These are phyloP conservation scores for Penicillium sp. DNA, from an alignment of 2,329 filamentous ascomycete species.

Conservation along the genomic window DNA sequence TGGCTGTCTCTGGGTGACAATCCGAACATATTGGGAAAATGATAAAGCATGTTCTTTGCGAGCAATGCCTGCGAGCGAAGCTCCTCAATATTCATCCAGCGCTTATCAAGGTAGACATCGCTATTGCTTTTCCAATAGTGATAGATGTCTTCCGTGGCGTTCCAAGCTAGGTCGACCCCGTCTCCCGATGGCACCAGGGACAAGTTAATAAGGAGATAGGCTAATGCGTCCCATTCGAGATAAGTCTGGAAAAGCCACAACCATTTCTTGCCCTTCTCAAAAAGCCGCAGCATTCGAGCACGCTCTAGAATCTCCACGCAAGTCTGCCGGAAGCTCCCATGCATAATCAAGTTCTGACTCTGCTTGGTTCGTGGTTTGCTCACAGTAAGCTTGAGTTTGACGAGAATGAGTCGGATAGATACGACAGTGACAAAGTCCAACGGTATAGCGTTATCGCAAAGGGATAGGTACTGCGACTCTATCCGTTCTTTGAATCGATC, in stretches of 20 bases:
- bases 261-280: slow-evolving; percentile 17
- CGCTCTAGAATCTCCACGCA: slow-evolving; percentile 21
- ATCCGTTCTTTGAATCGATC: slow-evolving; percentile 15
- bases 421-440: slow-evolving; percentile 15
- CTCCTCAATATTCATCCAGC: slow-evolving; percentile 17
- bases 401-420: slow-evolving; percentile 15
- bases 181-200: slow-evolving; percentile 5
- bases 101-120: neutral
- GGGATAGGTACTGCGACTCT: slow-evolving; percentile 15
- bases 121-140: slow-evolving; percentile 12
- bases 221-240: slow-evolving; percentile 22
- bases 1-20: too few species aligned
- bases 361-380: slow-evolving; percentile 8
- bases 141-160: slow-evolving; percentile 11
- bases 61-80: slow-evolving; percentile 10
- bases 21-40: too few species aligned
- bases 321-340: slow-evolving; percentile 3
- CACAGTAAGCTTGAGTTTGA: slow-evolving; percentile 14
- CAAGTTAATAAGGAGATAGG: slow-evolving; percentile 12
- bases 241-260: slow-evolving; percentile 23
- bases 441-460: slow-evolving; percentile 14
- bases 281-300: slow-evolving; percentile 10
- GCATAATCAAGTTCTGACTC: slow-evolving; percentile 1
- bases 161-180: slow-evolving; percentile 5
- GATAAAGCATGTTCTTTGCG: slow-evolving; percentile 2